Evolutionary conservation across 371 early-diverging fungal species (phyloP), one percentile per base, ranked within the genome.

Genomic region (Parasitella parasitica): DNA sequence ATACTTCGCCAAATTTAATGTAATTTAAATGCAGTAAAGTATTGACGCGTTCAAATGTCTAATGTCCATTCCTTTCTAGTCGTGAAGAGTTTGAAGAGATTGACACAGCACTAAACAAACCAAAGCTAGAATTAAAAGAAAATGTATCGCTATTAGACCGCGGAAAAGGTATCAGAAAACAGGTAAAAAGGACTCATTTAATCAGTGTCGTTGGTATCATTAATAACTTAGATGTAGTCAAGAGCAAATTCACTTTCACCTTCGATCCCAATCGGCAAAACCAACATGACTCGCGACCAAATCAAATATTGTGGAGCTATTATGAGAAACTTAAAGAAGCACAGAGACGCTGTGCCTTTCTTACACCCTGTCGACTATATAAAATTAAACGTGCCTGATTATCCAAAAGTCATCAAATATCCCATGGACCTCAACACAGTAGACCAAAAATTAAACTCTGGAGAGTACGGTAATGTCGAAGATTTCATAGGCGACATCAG

Each of bases 381-480:
- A 32, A 86, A 85, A 43, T 81, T 97, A 15, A 88, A 89, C 46
- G 89, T 99, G 16, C 99, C 98, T 3, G 96, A 95, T 67, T 99
- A 99, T 74, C 91, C 90, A 20, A 85, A 88, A 9, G 86, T 94
- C 67, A 88, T 99, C 76, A 95, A 94, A 70, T 67, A 85, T 27
- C 99, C 99, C 0, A 99, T 99, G 98, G 99, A 99, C 68, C 75
- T 99, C 6, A 88, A 91, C 9, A 99, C 99, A 0, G 90, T 98
- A 16, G 93, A 93, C 61, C 77, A 78, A 46, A 96, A 96, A 73
- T 75, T 99, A 6, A 92, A 92, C 57, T 58, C 60, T 16, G 81
- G 84, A 24, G 82, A 87, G 43, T 95, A 95, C 64, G 72, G 73
- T 9, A 75, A 63, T 30, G 81, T 85, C 0, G 80, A 84, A 22